phyloP scores from a whole-genome alignment of 2,329 filamentous ascomycete species.

The Penicillium sp. region DNA sequence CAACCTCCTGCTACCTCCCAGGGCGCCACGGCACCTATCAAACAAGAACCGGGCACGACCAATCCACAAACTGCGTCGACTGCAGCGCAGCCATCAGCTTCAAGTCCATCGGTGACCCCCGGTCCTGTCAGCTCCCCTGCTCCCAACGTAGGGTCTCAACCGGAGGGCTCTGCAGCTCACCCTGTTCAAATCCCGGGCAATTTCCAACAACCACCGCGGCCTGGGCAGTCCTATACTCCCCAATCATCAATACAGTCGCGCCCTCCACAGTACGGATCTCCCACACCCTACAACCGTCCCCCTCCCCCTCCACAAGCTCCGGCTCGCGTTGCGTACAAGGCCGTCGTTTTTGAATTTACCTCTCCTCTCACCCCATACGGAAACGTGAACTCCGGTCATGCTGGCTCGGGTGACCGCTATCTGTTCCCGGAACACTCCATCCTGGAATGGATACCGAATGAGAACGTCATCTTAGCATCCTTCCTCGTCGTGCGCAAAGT shows the following conservation, averaged over 20 bases:
- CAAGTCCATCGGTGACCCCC: conserved; percentile 12
- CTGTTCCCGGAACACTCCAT: conserved; percentile 51
- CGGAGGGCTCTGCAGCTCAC: conserved; percentile 23
- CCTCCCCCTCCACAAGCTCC: conserved; percentile 31
- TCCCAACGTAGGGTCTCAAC: conserved; percentile 15
- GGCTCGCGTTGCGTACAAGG: conserved; percentile 43
- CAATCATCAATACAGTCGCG: conserved; percentile 39
- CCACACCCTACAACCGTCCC: conserved; percentile 34
- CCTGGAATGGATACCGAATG: conserved; percentile 47
- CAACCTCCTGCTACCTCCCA: conserved; percentile 8
- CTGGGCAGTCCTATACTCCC: conserved; percentile 28
- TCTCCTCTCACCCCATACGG: conserved; percentile 43
- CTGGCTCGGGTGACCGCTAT: conserved; percentile 48
- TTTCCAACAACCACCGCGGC: conserved; percentile 25
- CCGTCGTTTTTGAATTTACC: conserved; percentile 50
- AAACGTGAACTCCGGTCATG: conserved; percentile 41
- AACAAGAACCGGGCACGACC: conserved; percentile 27
- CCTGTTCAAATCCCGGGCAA: conserved; percentile 22
- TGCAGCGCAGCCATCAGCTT: conserved; percentile 8
- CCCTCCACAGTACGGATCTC: conserved; percentile 33
- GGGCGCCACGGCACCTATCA: conserved; percentile 20
- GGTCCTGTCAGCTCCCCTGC: conserved; percentile 8
- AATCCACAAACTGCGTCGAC: conserved; percentile 4
- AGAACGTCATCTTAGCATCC: conserved; percentile 47
- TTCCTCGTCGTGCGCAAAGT: conserved; percentile 48